A percentile compares a stretch with the other conserved stretches of the same genome.
Evolutionary conservation across 2,329 filamentous ascomycete species (phyloP).

Genomic region (Fusarium avenaceum): DNA sequence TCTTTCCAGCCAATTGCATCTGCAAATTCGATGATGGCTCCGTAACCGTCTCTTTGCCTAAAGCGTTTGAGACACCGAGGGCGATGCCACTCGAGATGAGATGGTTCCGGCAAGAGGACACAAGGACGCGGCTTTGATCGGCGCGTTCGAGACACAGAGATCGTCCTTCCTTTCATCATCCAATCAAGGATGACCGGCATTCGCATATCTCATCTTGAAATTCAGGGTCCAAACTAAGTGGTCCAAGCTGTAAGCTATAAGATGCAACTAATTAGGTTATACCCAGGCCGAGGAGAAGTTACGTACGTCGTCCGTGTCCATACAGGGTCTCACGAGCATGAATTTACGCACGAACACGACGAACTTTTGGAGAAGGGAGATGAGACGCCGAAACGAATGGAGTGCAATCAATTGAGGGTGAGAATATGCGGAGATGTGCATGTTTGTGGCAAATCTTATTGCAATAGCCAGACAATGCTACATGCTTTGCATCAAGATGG

Average conservation of each 20-base stretch:
- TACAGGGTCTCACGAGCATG: slow-evolving; percentile 12
- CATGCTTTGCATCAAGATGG: slow-evolving; percentile 6
- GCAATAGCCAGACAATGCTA: not conserved
- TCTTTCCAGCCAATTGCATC: slow-evolving; percentile 8
- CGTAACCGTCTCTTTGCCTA: slow-evolving; percentile 33
- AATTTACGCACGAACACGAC: not conserved
- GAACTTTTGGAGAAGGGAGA: slow-evolving; percentile 8
- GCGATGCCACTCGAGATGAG: slow-evolving; percentile 3
- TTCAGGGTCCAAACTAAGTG: slow-evolving; percentile 40
- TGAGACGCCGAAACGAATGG: slow-evolving; percentile 4
- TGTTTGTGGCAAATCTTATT: not conserved
- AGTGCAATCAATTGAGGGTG: not conserved
- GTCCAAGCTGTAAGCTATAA: slow-evolving; percentile 35
- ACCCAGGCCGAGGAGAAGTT: slow-evolving; percentile 8
- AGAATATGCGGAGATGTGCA: slow-evolving; percentile 10
- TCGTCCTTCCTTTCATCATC: slow-evolving; percentile 11
- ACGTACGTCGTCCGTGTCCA: slow-evolving; percentile 20
- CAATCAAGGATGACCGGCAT: slow-evolving; percentile 16
- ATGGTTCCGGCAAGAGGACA: slow-evolving; percentile 9
- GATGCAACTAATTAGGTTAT: slow-evolving; percentile 21
- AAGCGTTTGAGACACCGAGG: slow-evolving; percentile 4
- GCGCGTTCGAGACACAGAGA: slow-evolving; percentile 32
- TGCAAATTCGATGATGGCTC: slow-evolving; percentile 7
- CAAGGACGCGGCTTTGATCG: slow-evolving; percentile 21
- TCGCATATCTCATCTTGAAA: slow-evolving; percentile 34